A percentile compares a stretch with the other conserved stretches of the same genome.
Conservation (phyloP, 768 basidiomycete species). For the Paxillus involutus region DNA sequence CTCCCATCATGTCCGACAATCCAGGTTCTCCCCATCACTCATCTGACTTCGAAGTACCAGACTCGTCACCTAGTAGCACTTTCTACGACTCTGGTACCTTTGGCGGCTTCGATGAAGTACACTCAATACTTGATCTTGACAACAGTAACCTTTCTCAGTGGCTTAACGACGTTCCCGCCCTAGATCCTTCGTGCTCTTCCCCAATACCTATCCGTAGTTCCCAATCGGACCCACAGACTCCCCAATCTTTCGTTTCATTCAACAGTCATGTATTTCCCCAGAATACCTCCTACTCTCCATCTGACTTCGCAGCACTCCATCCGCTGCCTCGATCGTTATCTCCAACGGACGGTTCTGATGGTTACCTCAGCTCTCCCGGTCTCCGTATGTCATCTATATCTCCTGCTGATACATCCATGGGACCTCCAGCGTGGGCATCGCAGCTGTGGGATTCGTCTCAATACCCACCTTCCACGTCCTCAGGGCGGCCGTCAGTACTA, state of each 20-base stretch:
- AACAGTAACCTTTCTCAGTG: conserved; percentile 51
- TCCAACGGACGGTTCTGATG: conserved; percentile 54
- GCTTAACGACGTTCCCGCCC: conserved; percentile 53
- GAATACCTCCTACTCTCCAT: conserved; percentile 56
- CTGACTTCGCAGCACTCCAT: conserved; percentile 59
- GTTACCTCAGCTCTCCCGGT: conserved; percentile 38
- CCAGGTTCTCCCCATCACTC: conserved; percentile 40
- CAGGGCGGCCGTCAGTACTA: conserved; percentile 42
- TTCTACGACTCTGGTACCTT: conserved; percentile 34
- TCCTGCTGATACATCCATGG: conserved; percentile 58
- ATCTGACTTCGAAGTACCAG: conserved; percentile 40
- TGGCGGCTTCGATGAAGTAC: conserved; percentile 31
- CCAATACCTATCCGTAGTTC: conserved; percentile 65
- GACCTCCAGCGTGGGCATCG: conserved; percentile 63
- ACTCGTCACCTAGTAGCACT: conserved; percentile 38
- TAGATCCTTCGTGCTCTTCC: conserved; percentile 43
- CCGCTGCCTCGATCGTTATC: conserved; percentile 63
- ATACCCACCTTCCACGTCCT: conserved; percentile 44
- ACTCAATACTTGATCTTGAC: conserved; percentile 39
- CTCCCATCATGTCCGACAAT: conserved; percentile 40
- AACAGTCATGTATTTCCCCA: conserved; percentile 48
- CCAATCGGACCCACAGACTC: conserved; percentile 39
- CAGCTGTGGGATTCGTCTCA: conserved; percentile 62
- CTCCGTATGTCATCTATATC: conserved; percentile 56
- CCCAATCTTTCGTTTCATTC: conserved; percentile 51